A percentile compares a stretch with the other conserved stretches of the same genome.
These are phyloP conservation scores for Vitis rotundifolia DNA, from an alignment of 164 flowering plant species.

Conservation along the genomic window DNA sequence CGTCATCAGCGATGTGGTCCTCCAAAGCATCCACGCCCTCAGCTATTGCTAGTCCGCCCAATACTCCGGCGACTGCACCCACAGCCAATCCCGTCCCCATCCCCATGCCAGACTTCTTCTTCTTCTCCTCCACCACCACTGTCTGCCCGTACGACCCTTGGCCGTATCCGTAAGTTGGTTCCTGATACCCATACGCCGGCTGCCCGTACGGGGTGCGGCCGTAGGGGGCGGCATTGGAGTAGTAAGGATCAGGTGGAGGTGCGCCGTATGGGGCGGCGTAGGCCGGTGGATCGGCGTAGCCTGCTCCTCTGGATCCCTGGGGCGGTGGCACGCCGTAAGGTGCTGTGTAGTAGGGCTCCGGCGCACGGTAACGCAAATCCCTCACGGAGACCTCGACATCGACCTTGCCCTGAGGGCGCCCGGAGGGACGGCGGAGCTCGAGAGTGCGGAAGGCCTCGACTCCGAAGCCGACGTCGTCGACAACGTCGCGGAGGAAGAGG, in stretches of 20 bases:
- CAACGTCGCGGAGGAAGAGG: slow-evolving; percentile 44
- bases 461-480: slow-evolving; percentile 56
- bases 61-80: slow-evolving; percentile 72
- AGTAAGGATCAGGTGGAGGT: slow-evolving; percentile 11
- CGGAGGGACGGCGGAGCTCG: slow-evolving; percentile 77
- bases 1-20: slow-evolving; percentile 64
- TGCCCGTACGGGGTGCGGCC: slow-evolving; percentile 3
- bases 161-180: neutral
- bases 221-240: slow-evolving; percentile 24
- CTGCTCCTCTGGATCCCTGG: neutral
- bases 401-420: slow-evolving; percentile 80
- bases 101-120: slow-evolving; percentile 43
- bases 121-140: slow-evolving; percentile 10
- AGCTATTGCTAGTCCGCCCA: slow-evolving; percentile 75
- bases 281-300: neutral
- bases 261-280: slow-evolving; percentile 8
- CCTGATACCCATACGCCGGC: neutral
- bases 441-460: slow-evolving; percentile 19
- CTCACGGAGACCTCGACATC: slow-evolving; percentile 44
- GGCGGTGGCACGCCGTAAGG: slow-evolving; percentile 47
- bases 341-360: slow-evolving; percentile 39
- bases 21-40: slow-evolving; percentile 67
- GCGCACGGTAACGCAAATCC: slow-evolving; percentile 37
- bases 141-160: slow-evolving; percentile 22
- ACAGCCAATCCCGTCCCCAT: slow-evolving; percentile 87